Conservation (phyloP, 2,329 filamentous ascomycete genomes). For the Monascus ruber region DNA sequence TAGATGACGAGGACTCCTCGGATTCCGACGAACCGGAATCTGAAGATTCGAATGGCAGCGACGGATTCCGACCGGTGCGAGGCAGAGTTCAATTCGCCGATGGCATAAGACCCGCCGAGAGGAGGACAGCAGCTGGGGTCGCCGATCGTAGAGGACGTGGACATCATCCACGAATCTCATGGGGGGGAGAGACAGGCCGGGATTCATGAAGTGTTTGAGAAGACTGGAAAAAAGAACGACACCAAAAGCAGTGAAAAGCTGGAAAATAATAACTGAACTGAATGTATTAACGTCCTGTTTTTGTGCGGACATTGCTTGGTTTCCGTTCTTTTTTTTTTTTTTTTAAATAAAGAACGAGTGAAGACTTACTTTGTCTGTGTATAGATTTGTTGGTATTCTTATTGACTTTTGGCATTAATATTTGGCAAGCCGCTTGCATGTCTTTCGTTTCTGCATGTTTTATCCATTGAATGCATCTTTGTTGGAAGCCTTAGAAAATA, state of each 20-base stretch:
- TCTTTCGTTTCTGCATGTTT: neutral
- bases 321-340: slow-evolving; percentile 1
- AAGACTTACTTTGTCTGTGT: neutral
- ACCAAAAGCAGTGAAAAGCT: slow-evolving; percentile 3
- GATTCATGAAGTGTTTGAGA: slow-evolving; percentile 4
- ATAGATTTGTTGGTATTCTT: slow-evolving; percentile 2
- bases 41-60: slow-evolving; percentile 10
- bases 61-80: slow-evolving; percentile 6
- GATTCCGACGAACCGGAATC: slow-evolving; percentile 14
- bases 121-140: slow-evolving; percentile 6
- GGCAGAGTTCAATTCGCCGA: slow-evolving; percentile 25
- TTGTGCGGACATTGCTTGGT: too few relatives aligned
- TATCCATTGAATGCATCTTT: too few relatives aligned
- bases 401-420: neutral
- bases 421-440: slow-evolving; percentile 5
- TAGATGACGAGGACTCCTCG: slow-evolving; percentile 17
- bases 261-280: neutral
- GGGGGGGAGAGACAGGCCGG: slow-evolving; percentile 31
- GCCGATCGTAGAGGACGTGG: slow-evolving; percentile 4
- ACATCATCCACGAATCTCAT: slow-evolving; percentile 26
- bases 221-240: neutral
- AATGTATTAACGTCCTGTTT: too few relatives aligned
- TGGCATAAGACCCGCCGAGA: slow-evolving; percentile 15
- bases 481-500: too few relatives aligned
- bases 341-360: neutral